Evolutionary conservation across 2,329 filamentous ascomycete species (phyloP).

Genomic region (Arthrobotrys musiformis): DNA sequence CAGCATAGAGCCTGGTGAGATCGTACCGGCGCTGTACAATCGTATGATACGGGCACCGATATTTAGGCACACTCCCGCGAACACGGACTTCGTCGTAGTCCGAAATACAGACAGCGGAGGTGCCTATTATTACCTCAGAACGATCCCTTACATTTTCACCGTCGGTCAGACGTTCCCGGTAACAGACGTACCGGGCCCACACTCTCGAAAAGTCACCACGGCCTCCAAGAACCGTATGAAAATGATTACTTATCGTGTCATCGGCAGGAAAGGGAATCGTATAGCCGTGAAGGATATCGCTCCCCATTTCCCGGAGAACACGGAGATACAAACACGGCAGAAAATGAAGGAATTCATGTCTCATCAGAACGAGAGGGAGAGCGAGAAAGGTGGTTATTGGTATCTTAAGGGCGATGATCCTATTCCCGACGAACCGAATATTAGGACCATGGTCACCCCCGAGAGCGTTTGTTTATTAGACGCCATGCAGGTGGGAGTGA

Average conservation of each 20-base stretch:
- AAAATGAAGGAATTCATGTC: conserved; percentile 96
- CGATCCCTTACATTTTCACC: conserved; percentile 88
- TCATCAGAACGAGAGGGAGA: conserved; percentile 72
- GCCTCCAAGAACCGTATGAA: conserved; percentile 96
- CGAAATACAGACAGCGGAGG: conserved; percentile 81
- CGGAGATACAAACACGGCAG: conserved; percentile 93
- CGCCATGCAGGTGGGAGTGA: conserved; percentile 94
- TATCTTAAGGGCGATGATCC: conserved; percentile 77
- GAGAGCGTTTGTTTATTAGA: conserved; percentile 95
- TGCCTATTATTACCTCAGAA: conserved; percentile 82
- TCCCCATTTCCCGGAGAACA: conserved; percentile 89
- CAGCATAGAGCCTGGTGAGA: conserved; percentile 88
- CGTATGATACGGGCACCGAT: conserved; percentile 94
- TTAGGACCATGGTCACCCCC: conserved; percentile 89
- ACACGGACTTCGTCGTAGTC: conserved; percentile 86
- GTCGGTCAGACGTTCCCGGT: conserved; percentile 94
- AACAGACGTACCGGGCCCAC: conserved; percentile 89
- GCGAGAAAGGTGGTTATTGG: conserved; percentile 76
- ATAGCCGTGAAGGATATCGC: conserved; percentile 86
- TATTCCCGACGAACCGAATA: conserved; percentile 80
- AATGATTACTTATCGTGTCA: conserved; percentile 92
- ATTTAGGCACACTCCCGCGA: conserved; percentile 82
- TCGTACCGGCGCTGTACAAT: conserved; percentile 90
- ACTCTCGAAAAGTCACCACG: conserved; percentile 93
- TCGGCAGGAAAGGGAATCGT: conserved; percentile 77